A percentile compares a stretch with the other conserved stretches of the same genome.
Conservation (phyloP, 345 rosid species). For the Eucalyptus albens region DNA sequence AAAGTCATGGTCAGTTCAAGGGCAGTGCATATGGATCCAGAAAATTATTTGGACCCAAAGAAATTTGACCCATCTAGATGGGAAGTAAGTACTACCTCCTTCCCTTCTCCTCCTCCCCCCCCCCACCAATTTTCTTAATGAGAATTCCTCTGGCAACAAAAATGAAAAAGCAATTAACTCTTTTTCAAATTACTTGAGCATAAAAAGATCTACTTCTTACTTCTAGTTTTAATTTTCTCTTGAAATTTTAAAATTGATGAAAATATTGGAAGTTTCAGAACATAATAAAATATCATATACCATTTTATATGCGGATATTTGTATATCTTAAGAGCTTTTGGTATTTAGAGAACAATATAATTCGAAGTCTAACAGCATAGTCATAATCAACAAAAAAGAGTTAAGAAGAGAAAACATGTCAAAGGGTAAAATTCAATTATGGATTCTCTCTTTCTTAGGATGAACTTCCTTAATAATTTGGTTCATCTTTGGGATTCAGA, state of each 20-base stretch:
- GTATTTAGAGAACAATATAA: background rate
- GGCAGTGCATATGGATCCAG: constrained; percentile 28
- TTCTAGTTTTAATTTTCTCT: background rate
- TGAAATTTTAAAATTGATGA: background rate
- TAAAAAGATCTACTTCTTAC: background rate
- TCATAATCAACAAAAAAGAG: no score
- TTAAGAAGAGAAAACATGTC: no score
- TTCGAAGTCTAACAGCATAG: background rate
- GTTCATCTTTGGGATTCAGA: no score
- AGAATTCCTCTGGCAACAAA: background rate
- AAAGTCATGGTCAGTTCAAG: constrained; percentile 39
- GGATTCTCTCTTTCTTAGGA: no score
- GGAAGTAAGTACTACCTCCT: constrained; percentile 7
- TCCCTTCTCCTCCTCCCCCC: fast-evolving
- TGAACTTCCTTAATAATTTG: no score
- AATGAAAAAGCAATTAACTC: background rate
- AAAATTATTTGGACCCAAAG: constrained; percentile 17
- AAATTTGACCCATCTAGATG: constrained; percentile 34
- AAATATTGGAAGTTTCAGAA: no score
- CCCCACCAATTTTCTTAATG: background rate
- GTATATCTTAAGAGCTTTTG: background rate
- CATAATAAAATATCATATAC: no score
- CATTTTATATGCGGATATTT: background rate
- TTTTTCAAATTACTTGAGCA: no score
- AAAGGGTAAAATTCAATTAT: no score